Evolutionary conservation across 2,329 filamentous ascomycete species (phyloP), one percentile per base, ranked within the genome.

Genomic region (Orbilia javanica): DNA sequence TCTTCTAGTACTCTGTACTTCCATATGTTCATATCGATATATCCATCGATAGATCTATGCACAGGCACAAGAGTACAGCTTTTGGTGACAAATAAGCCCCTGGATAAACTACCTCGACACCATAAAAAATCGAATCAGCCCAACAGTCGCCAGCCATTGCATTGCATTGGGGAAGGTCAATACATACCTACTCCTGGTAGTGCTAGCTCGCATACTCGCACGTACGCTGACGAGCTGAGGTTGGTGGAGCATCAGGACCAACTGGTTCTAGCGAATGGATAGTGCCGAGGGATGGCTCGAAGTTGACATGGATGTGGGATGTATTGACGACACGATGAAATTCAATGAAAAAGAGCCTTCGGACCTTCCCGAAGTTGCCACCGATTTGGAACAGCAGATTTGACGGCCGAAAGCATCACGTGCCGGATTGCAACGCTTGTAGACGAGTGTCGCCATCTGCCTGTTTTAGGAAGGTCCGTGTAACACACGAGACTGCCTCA

Each of bases 201-300:
- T n/a, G n/a, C n/a, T n/a, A n/a, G n/a, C n/a, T n/a, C n/a, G n/a
- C n/a, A n/a, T n/a, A n/a, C n/a, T n/a, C 10, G 31, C 31, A 10
- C 4, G n/a, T 44, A 1, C 42, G 4, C 1, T 4, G 10, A 27
- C 55, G 18, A 60, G 34, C 55, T 60, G 55, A 60, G 42, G 34
- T 42, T 5, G 34, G 55, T 39, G 31, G 25, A 10, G 55, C 42
- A 25, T 42, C 34, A n/a, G 52, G 52, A 57, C 42, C 5, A 44
- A 20, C 42, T 18, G 2, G 8, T 18, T 15, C 18, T 44, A 18
- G 39, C 42, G 53, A 20, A 60, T 60, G 50, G 50, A 34, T 53
- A 22, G 52, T 39, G 55, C 55, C 34, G 52, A 55, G 6, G n/a
- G 25, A 53, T 53, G 52, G 36, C 52, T 57, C n/a, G 52, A 57